Evolutionary conservation across 2,329 filamentous ascomycete species (phyloP), one percentile per base, ranked within the genome.

Genomic region (Ophiostoma angusticollis): DNA sequence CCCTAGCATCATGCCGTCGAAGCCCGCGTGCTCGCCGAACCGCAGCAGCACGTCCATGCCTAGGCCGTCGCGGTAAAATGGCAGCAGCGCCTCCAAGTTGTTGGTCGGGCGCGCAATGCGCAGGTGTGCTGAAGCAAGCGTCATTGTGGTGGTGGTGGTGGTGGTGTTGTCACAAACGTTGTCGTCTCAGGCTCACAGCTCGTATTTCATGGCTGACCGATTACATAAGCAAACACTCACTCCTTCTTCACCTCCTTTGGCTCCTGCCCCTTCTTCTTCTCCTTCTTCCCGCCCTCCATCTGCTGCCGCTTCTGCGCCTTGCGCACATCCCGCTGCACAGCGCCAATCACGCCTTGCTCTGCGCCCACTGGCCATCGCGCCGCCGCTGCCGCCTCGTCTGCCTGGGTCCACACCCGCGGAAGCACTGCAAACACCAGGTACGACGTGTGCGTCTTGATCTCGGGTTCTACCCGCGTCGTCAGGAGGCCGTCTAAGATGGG

Each of bases 381-480:
- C 47, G 70, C 61, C 36, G 78, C 77, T 22, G 69, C 68, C 23
- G 70, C 70, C 60, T 98, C 91, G 48, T 94, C 84, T 44, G 81
- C 82, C 25, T 75, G 79, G 0, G 67, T 78, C 91, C 91, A 98
- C 45, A 83, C 78, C 31, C 77, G 70, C n/a, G 91, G 89, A 44
- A 98, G 61, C 3, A 91, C 65, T 0, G 91, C 91, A 62, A 98
- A 98, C 5, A 93, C 82, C 5, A 98, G 70, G 57, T 98, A 98
- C n/a, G 83, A 91, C 0, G 91, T 98, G 59, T 98, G 91, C 7
- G 84, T 91, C 68, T 94, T 95, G 44, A 96, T 64, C 53, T 98
- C 91, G 0, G 78, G 65, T 61, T 98, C 91, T 0, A 83, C 78
- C 18, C 85, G 73, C 51, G 93, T 84, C 22, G 85, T 70, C 29